phyloP scores from a whole-genome alignment of 2,329 filamentous ascomycete species.

The Amylocarpus encephaloides region DNA sequence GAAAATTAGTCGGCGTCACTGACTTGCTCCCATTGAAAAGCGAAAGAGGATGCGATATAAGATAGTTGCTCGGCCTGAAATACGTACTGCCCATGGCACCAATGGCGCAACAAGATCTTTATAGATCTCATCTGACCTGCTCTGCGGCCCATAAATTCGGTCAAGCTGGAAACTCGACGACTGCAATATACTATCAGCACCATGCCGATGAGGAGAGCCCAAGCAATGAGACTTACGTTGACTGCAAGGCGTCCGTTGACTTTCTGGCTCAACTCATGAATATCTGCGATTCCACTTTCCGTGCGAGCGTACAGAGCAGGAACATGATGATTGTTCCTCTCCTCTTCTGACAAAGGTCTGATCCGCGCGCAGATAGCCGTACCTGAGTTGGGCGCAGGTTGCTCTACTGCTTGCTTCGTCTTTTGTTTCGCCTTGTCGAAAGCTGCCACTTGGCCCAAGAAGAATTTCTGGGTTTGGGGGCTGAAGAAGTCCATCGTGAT shows the following conservation, averaged over 20 bases:
- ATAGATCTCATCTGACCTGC: constrained; percentile 16
- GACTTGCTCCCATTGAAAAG: no score
- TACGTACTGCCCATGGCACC: constrained; percentile 1
- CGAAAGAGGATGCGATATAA: no score
- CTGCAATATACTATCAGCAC: no score
- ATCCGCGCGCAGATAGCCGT: background rate
- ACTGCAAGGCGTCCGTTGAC: background rate
- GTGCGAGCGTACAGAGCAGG: background rate
- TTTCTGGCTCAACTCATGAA: background rate
- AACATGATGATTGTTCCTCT: background rate
- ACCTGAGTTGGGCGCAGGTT: background rate
- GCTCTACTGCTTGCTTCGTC: no score
- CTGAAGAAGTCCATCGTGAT: no score
- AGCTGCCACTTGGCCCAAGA: no score
- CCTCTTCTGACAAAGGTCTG: background rate
- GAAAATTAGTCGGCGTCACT: no score
- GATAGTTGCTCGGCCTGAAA: no score
- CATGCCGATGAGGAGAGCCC: no score
- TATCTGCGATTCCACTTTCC: background rate
- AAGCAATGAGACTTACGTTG: background rate
- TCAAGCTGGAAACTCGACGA: background rate
- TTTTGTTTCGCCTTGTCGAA: no score
- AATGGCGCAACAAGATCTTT: constrained; percentile 6
- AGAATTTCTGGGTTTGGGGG: no score
- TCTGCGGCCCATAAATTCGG: constrained; percentile 7